phyloP scores from a whole-genome alignment of 2,329 filamentous ascomycete genomes.

The Zelopaecilomyces penicillatus region DNA sequence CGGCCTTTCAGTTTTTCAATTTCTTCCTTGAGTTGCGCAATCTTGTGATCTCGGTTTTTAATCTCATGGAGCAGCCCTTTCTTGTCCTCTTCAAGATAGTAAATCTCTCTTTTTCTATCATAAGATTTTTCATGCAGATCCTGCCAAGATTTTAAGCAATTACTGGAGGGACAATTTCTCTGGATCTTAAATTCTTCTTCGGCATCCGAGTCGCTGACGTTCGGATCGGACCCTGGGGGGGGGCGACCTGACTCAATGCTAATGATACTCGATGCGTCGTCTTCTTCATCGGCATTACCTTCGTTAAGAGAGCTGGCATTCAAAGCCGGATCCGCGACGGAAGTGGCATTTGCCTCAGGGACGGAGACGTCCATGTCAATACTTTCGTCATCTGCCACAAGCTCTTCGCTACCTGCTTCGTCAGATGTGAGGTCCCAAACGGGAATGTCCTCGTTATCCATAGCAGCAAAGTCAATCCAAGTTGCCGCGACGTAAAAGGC shows the following conservation, averaged over 20 bases:
- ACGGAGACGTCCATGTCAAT: too few species aligned
- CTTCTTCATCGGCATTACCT: background rate
- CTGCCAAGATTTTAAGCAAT: background rate
- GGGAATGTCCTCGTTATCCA: too few species aligned
- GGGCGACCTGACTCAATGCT: background rate
- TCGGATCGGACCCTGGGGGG: too few species aligned
- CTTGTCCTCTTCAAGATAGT: background rate
- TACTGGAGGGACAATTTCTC: background rate
- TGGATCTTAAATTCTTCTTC: background rate
- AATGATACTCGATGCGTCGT: too few species aligned
- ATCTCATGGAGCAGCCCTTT: background rate
- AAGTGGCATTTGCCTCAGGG: too few species aligned
- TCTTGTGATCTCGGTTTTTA: background rate
- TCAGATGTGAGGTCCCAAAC: too few species aligned
- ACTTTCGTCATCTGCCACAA: too few species aligned
- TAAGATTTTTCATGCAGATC: slow-evolving; percentile 2
- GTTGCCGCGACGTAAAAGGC: too few species aligned
- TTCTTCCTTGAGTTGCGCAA: background rate
- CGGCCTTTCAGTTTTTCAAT: background rate
- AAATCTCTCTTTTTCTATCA: background rate
- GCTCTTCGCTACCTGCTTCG: too few species aligned
- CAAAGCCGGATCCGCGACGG: too few species aligned
- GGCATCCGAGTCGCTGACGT: slow-evolving; percentile 3
- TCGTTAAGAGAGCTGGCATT: too few species aligned
- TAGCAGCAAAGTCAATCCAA: too few species aligned